Conservation (phyloP, 306 rosid genomes). For the Pachyrhizus erosus region DNA sequence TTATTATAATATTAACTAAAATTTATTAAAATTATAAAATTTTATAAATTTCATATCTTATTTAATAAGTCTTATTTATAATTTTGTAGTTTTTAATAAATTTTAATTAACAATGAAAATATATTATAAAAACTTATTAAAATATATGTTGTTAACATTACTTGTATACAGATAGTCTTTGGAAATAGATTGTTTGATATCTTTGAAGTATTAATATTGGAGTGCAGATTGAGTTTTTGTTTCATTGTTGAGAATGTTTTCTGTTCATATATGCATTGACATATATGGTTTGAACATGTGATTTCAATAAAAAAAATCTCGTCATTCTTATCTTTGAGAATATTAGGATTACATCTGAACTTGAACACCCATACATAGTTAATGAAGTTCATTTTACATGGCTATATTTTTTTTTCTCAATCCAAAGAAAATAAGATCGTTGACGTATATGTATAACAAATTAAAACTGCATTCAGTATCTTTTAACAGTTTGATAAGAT, state of each 20-base stretch:
- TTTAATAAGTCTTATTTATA: not conserved
- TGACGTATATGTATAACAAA: not conserved
- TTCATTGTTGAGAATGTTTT: constrained; percentile 26
- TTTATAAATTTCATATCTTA: not conserved
- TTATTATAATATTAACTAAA: no score
- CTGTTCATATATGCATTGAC: not conserved
- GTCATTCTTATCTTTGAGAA: constrained; percentile 19
- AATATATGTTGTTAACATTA: not conserved
- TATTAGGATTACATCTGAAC: not conserved
- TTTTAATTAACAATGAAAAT: not conserved
- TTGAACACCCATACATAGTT: not conserved
- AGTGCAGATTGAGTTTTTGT: not conserved
- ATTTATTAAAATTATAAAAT: not conserved
- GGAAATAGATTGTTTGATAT: not conserved
- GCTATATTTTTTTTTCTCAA: not conserved
- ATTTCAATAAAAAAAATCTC: constrained; percentile 12
- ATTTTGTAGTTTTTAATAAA: no score
- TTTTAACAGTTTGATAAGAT: not conserved
- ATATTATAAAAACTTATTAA: not conserved
- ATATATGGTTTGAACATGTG: not conserved
- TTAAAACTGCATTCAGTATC: not conserved
- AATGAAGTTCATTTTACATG: not conserved
- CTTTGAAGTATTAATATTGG: constrained; percentile 5
- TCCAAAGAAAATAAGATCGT: not conserved
- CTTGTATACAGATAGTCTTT: not conserved